phyloP scores from a whole-genome alignment of 2,329 filamentous ascomycete species.

The Penicillium sp. region DNA sequence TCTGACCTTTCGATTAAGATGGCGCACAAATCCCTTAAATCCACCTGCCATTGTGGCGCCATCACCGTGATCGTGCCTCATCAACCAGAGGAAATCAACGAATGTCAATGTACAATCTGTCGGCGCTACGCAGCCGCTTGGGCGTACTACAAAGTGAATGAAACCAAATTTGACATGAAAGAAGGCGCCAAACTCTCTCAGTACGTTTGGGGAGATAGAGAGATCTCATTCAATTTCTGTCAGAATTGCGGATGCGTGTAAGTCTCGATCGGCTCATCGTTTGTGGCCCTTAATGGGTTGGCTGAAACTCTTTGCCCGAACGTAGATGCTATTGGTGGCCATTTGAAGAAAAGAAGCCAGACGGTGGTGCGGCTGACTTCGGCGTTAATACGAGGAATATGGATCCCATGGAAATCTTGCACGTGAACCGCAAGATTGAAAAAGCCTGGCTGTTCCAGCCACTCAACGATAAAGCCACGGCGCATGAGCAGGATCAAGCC shows the following conservation, averaged over 20 bases:
- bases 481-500: constrained; percentile 4
- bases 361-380: neutral
- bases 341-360: constrained; percentile 1
- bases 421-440: constrained; percentile 8
- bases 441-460: constrained; percentile 2
- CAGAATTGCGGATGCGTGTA: constrained; percentile 11
- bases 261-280: neutral
- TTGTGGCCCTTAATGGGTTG: neutral
- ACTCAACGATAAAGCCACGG: constrained; percentile 1
- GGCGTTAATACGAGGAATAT: constrained; percentile 10
- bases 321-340: constrained; percentile 8
- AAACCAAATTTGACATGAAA: constrained; percentile 6
- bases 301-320: neutral
- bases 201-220: constrained; percentile 8
- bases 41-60: constrained; percentile 10
- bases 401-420: constrained; percentile 9
- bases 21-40: constrained; percentile 5
- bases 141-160: constrained; percentile 11
- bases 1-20: constrained; percentile 3
- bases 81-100: constrained; percentile 10
- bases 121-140: constrained; percentile 13
- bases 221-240: constrained; percentile 9
- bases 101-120: constrained; percentile 15
- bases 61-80: constrained; percentile 9
- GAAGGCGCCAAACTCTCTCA: constrained; percentile 9